These are phyloP conservation scores for Syncephalastrum contaminatum DNA, from an alignment of 371 early-diverging fungal species.

Conservation along the genomic window DNA sequence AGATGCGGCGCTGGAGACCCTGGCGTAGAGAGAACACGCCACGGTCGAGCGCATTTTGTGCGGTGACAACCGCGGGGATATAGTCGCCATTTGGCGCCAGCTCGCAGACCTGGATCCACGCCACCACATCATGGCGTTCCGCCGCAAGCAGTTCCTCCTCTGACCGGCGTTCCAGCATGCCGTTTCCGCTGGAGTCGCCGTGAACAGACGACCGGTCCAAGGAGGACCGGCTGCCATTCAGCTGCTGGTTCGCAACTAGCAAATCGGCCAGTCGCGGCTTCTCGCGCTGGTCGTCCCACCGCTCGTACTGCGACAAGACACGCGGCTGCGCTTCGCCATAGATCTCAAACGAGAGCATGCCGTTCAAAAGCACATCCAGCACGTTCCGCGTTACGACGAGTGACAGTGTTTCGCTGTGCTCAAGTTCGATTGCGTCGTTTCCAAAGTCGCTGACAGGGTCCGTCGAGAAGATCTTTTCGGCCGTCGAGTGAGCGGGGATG, in stretches of 20 bases:
- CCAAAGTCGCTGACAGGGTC: slow-evolving; percentile 58
- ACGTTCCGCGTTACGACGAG: slow-evolving; percentile 47
- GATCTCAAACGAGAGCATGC: slow-evolving; percentile 58
- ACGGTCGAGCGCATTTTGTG: slow-evolving; percentile 47
- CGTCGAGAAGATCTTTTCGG: slow-evolving; percentile 59
- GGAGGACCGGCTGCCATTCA: slow-evolving; percentile 3
- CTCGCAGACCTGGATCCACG: slow-evolving; percentile 72
- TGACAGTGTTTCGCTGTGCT: slow-evolving; percentile 64
- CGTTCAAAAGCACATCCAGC: slow-evolving; percentile 42
- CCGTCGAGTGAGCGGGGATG: slow-evolving; percentile 25
- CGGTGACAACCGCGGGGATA: slow-evolving; percentile 66
- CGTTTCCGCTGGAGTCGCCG: slow-evolving; percentile 5
- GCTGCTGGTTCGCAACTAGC: slow-evolving; percentile 10
- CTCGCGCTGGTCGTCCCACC: slow-evolving; percentile 42
- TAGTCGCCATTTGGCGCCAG: slow-evolving; percentile 72
- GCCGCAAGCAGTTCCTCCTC: slow-evolving; percentile 61
- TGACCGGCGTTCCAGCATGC: slow-evolving; percentile 48
- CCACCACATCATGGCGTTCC: slow-evolving; percentile 71
- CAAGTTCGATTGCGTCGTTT: slow-evolving; percentile 47
- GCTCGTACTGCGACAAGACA: slow-evolving; percentile 29
- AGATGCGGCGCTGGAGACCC: slow-evolving; percentile 82
- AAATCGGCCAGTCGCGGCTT: slow-evolving; percentile 15
- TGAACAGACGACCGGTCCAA: slow-evolving; percentile 8
- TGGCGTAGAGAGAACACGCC: slow-evolving; percentile 78
- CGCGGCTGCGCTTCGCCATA: slow-evolving; percentile 56